Base-by-base conservation (phyloP, 2,329 filamentous ascomycete genomes). In the Penicillium frequentans region DNA sequence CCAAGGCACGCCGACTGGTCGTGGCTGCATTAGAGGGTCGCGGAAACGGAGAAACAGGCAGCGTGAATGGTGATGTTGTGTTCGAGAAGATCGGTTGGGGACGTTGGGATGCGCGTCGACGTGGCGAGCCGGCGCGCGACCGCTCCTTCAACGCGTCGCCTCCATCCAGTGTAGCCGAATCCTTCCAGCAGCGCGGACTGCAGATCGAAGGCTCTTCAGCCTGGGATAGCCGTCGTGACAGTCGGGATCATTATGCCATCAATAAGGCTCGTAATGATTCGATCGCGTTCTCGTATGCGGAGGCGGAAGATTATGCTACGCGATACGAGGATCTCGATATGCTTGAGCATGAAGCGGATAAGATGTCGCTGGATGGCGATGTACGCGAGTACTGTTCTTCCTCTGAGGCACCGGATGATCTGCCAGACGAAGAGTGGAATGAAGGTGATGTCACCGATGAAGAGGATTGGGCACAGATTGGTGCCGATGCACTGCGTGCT, bases 21-120 rank as follows among this genome's bases (percentile, higher is more conserved):
- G 93, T 97, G n/a, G 90, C 89, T 57, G 93, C 93, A 58, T 79
- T 98, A 64, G 93, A 98, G 78, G 90, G 90, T 67, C 88, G 90
- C 66, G 80, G 80, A n/a, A 81, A 78, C 47, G 82, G 81, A 54
- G 75, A 76, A 55, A 77, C 78, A 45, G 79, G 77, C 60, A 84
- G 84, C 61, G 75, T 77, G 54, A 82, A 86, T 62, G 82, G 83
- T 57, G 85, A 86, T 49, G 73, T 79, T 57, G 64, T 79, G 54
- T 98, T 96, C 71, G 90, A 96, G 75, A 98, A 98, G 81, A 91
- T 97, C 57, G 93, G 93, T 70, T 98, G 93, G 93, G 95, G 95
- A 58, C 87, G 92, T 64, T 99, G 93, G 93, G 90, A 96, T 75
- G 95, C 93, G 60, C 87, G 87, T 71, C 83, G 86, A 72, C 86